Evolutionary conservation across 2,329 filamentous ascomycete genomes (phyloP), one percentile per base, ranked within the genome.

Genomic region (Tolypocladium cylindrosporum): DNA sequence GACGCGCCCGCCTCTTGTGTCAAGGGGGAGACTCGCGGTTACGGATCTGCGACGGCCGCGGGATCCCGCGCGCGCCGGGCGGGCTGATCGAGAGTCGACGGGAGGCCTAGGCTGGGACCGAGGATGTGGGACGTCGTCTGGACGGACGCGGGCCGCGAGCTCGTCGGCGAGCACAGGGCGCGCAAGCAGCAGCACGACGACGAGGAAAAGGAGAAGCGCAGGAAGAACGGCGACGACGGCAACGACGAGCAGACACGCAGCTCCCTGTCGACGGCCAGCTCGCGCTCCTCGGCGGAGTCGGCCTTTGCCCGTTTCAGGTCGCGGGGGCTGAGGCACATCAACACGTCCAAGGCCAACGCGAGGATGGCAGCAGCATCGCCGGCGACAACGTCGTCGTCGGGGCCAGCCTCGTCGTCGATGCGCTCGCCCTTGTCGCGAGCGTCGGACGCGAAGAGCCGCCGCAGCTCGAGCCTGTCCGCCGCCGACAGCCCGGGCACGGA

Each of bases 121-220:
- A 39, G 14, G 51, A 85, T 85, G 82, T 84, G 82, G 66, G 80
- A 84, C 65, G 78, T 84, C 39, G 71, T 81, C 53, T 85, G 82
- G 82, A 80, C 79, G 4, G 81, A 84, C 58, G 79, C 78, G 27
- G 72, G 79, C 55, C 71, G 74, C 58, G 79, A 84, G 68, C 73
- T 76, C 10, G 75, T 83, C 19, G 79, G 80, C 3, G 77, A 84
- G 65, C 74, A 77, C 57, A 76, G 77, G 19, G 74, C 77, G 1
- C 77, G 75, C 54, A 83, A 82, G 63, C 54, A 55, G 63, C 54
- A 55, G 40, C 10, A 41, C 40, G 16, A 50, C 36, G n/a, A 64
- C 52, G 58, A 60, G 40, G 60, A 62, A 5, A 58, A 60, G 19
- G 56, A 60, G 16, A 62, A 58, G 24, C n/a, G 39, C 4, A 2